Percentiles rank a stretch among this genome's conserved stretches.
phyloP scores from a whole-genome alignment of 2,329 filamentous ascomycete genomes.

The Trichoderma gracile region DNA sequence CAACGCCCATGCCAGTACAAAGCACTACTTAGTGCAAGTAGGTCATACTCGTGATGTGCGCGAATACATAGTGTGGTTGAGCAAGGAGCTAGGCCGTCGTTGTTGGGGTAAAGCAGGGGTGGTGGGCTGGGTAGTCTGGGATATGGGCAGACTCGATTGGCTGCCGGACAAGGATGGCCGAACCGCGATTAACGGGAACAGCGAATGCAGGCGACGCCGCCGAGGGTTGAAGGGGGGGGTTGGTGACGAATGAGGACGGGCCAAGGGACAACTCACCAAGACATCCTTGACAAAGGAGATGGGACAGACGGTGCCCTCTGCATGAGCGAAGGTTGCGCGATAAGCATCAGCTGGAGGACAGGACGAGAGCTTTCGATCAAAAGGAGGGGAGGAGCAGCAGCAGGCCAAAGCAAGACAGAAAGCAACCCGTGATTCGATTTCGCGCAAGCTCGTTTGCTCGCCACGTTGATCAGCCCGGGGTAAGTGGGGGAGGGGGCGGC shows the following conservation, averaged over 20 bases:
- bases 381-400: no score
- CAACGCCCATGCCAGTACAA: background rate
- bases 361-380: background rate
- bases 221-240: constrained; percentile 25
- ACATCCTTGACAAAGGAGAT: constrained; percentile 84
- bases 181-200: constrained; percentile 22
- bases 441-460: constrained; percentile 13
- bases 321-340: constrained; percentile 24
- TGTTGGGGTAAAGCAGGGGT: constrained; percentile 26
- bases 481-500: constrained; percentile 22
- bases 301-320: constrained; percentile 80
- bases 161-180: constrained; percentile 26
- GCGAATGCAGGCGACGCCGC: constrained; percentile 23
- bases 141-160: constrained; percentile 23
- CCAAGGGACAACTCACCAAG: constrained; percentile 60
- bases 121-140: constrained; percentile 8
- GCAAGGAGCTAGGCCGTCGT: constrained; percentile 15
- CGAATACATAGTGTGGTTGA: constrained; percentile 22
- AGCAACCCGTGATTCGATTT: constrained; percentile 11
- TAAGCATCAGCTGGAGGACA: constrained; percentile 23
- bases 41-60: background rate
- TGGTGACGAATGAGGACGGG: constrained; percentile 27
- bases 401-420: background rate
- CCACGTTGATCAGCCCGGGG: constrained; percentile 19
- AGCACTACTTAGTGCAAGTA: no score